Conservation (phyloP, 169 alveolate genomes). For the Perkinsus marinus region DNA sequence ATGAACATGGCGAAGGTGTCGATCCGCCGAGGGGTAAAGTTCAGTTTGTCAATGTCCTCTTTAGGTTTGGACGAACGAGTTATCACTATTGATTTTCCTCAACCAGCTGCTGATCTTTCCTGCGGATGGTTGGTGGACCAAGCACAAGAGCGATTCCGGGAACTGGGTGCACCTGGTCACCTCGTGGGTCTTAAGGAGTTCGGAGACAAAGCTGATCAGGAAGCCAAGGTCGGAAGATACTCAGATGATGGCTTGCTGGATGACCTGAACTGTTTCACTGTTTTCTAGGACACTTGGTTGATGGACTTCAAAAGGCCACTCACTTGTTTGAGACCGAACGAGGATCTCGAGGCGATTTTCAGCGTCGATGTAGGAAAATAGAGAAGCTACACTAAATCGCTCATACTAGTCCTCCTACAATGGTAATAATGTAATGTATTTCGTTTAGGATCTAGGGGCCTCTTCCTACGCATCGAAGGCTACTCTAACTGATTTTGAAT, state of each 20-base stretch:
- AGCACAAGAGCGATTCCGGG: not conserved
- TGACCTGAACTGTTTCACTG: not conserved
- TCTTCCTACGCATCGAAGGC: not conserved
- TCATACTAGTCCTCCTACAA: too few relatives aligned
- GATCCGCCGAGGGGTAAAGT: too few relatives aligned
- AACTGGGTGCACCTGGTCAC: not conserved
- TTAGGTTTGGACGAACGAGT: not conserved
- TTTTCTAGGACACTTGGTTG: not conserved
- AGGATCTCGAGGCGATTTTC: not conserved
- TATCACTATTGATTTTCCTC: not conserved
- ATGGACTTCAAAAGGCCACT: not conserved
- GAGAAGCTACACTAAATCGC: not conserved
- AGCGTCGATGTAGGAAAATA: not conserved
- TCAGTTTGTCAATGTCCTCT: not conserved
- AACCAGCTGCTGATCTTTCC: not conserved
- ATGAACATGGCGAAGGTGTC: not conserved
- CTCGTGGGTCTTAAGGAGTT: not conserved
- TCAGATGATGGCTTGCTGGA: not conserved
- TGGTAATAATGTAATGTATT: too few relatives aligned
- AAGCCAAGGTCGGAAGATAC: not conserved
- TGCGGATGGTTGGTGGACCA: not conserved
- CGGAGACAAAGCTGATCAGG: not conserved
- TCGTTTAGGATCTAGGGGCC: not conserved
- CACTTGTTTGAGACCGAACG: not conserved
- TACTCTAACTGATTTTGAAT: not conserved